Conservation (phyloP, 768 basidiomycete species). For the Strobilomyces confusus region DNA sequence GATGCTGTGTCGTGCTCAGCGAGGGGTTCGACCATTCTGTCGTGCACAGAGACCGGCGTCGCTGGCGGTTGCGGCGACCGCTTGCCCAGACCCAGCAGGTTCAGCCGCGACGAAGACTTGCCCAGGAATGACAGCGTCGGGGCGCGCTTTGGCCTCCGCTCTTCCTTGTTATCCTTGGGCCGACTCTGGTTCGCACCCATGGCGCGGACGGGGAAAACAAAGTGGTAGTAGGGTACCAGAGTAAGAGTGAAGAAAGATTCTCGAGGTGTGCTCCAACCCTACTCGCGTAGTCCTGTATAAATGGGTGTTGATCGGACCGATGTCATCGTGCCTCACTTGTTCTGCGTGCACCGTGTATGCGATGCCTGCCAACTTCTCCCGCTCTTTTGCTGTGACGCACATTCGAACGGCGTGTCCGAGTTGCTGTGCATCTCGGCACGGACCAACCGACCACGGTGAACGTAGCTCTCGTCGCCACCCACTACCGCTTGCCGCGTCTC, state of each 20-base stretch:
- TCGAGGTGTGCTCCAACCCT: conserved; percentile 15
- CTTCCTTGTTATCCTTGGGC: conserved; percentile 20
- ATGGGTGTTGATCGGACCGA: conserved; percentile 14
- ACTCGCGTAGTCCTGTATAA: conserved; percentile 14
- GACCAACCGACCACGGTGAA: too few relatives aligned
- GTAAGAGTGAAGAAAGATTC: background rate
- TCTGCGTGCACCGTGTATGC: conserved; percentile 28
- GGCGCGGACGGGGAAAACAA: background rate
- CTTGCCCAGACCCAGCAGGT: conserved; percentile 24
- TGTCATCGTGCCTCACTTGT: conserved; percentile 25
- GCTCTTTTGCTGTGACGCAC: conserved; percentile 16
- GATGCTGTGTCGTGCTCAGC: conserved; percentile 21
- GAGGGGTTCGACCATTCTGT: conserved; percentile 6
- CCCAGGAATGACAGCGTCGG: conserved; percentile 22
- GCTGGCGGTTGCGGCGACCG: conserved; percentile 30
- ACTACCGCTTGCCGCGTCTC: background rate
- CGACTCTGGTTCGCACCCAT: conserved; percentile 31
- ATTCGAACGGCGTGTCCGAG: conserved; percentile 7
- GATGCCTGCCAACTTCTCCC: conserved; percentile 13
- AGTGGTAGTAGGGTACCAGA: background rate
- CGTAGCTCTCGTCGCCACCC: background rate
- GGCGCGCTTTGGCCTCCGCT: conserved; percentile 23
- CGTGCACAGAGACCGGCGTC: conserved; percentile 24
- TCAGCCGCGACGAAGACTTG: conserved; percentile 29
- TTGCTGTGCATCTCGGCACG: conserved; percentile 8